Percentiles rank a stretch among this genome's conserved stretches.
Conservation (phyloP, 371 early-diverging fungal species). For the Circinella minor region DNA sequence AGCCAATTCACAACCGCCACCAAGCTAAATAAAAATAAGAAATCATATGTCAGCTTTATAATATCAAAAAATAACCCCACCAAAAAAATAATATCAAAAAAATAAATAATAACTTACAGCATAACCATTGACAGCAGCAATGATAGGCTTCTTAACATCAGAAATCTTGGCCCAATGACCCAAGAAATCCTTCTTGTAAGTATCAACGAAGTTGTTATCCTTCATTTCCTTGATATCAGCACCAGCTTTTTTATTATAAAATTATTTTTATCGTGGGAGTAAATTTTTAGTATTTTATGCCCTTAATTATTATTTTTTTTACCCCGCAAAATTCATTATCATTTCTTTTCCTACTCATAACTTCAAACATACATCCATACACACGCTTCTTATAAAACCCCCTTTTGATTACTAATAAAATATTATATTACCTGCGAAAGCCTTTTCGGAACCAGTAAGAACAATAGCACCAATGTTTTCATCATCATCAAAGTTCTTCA, state of each 20-base stretch:
- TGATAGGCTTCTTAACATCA: conserved; percentile 92
- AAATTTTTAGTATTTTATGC: background rate
- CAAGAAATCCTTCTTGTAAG: conserved; percentile 91
- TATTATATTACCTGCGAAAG: conserved; percentile 83
- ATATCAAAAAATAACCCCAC: background rate
- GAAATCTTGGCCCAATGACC: conserved; percentile 94
- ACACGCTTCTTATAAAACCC: background rate
- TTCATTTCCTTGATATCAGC: conserved; percentile 99
- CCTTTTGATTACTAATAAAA: background rate
- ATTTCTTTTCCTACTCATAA: background rate
- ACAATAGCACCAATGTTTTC: conserved; percentile 88
- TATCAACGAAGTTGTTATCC: conserved; percentile 81
- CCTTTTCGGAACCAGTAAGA: conserved; percentile 94
- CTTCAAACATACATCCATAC: background rate
- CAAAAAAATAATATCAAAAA: background rate
- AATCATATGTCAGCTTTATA: conserved; percentile 6
- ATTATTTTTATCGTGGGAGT: background rate
- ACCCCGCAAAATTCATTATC: too few relatives aligned
- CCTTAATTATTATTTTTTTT: background rate
- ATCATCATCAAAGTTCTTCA: conserved; percentile 81
- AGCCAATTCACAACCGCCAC: conserved; percentile 98
- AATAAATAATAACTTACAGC: conserved; percentile 67
- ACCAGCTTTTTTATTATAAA: conserved; percentile 70
- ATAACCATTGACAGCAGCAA: conserved; percentile 97
- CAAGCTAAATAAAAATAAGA: conserved; percentile 62